Evolutionary conservation across 805 yeast genomes (phyloP).

Genomic region (Wickerhamiella spandovensis): DNA sequence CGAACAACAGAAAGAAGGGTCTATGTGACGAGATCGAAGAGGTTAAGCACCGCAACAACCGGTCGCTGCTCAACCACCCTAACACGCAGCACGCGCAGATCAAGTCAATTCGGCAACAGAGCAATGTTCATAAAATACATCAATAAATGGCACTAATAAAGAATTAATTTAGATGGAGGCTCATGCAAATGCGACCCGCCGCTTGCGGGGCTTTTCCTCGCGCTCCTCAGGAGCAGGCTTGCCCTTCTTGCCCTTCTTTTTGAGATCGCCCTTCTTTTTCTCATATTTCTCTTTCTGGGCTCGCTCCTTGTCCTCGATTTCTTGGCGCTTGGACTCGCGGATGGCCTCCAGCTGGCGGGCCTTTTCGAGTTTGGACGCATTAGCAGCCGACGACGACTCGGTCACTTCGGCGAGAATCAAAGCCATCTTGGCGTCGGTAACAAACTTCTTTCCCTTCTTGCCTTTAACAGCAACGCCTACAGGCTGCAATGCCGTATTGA

Average conservation of each 20-base stretch:
- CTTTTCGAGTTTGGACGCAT: conserved; percentile 83
- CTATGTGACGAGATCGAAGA: too few relatives aligned
- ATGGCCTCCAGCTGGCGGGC: conserved; percentile 81
- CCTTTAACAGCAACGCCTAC: conserved; percentile 68
- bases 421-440: conserved; percentile 54
- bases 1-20: too few relatives aligned
- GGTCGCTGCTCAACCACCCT: too few relatives aligned
- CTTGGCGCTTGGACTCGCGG: conserved; percentile 73
- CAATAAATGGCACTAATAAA: neutral
- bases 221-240: neutral
- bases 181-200: conserved; percentile 1
- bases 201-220: neutral
- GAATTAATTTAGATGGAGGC: too few relatives aligned
- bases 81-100: too few relatives aligned
- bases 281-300: conserved; percentile 57
- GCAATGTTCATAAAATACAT: neutral
- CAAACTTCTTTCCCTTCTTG: conserved; percentile 55
- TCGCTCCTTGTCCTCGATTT: conserved; percentile 72
- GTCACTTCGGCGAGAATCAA: conserved; percentile 70
- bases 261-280: conserved; percentile 63
- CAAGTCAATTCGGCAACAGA: too few relatives aligned
- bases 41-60: too few relatives aligned
- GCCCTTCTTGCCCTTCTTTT: conserved; percentile 31
- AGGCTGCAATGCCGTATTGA: conserved; percentile 75
- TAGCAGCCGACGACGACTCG: conserved; percentile 61